These are phyloP conservation scores for Nelumbo lutea DNA, from an alignment of 164 flowering plant species.

Conservation along the genomic window DNA sequence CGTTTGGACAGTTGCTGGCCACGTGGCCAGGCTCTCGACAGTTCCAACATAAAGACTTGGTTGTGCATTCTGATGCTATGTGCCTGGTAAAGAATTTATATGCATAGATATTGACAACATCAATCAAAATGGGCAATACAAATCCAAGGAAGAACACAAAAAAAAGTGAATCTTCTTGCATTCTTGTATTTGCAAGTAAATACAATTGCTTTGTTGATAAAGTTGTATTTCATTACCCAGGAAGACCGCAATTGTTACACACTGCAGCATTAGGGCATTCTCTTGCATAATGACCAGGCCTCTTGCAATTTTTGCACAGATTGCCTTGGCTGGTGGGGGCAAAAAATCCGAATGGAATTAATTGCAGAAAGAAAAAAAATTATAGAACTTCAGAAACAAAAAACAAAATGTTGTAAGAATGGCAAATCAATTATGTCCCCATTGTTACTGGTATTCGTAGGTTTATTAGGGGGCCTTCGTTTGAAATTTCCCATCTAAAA, in stretches of 20 bases:
- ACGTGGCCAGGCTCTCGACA: conserved; percentile 39
- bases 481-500: too few relatives aligned
- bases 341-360: neutral
- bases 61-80: conserved; percentile 32
- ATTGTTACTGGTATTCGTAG: too few relatives aligned
- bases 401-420: too few relatives aligned
- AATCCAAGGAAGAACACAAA: too few relatives aligned
- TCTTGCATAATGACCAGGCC: conserved; percentile 71
- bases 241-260: conserved; percentile 68
- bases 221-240: conserved; percentile 41
- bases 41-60: conserved; percentile 36
- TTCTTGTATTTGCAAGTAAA: neutral
- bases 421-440: too few relatives aligned
- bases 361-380: too few relatives aligned
- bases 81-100: conserved; percentile 19
- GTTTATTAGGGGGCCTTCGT: too few relatives aligned
- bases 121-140: too few relatives aligned
- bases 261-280: conserved; percentile 70
- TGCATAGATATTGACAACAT: too few relatives aligned
- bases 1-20: conserved; percentile 32
- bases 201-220: neutral
- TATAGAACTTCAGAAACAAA: too few relatives aligned
- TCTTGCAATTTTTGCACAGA: conserved; percentile 69
- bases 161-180: too few relatives aligned
- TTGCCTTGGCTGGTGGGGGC: conserved; percentile 37